phyloP scores from a whole-genome alignment of 1,284 basidiomycete species.

The Polyporus tsugae region DNA sequence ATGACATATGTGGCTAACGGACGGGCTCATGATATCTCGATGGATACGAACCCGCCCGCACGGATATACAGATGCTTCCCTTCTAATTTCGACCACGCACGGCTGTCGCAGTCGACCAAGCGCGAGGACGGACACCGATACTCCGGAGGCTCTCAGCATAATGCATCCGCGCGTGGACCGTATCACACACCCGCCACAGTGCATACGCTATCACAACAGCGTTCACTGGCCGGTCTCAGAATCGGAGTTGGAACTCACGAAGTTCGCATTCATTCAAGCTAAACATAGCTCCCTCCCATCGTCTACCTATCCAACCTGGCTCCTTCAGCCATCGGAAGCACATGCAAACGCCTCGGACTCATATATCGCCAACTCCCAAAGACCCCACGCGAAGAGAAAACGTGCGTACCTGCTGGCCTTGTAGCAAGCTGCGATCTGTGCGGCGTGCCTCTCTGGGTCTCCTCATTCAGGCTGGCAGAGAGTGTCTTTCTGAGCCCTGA shows the following conservation, averaged over 20 bases:
- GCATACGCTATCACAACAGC: neutral
- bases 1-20: slow-evolving; percentile 15
- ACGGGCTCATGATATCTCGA: neutral
- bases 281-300: neutral
- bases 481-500: neutral
- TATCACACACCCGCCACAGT: neutral
- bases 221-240: neutral
- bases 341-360: neutral
- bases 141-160: neutral
- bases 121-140: neutral
- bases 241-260: neutral
- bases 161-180: neutral
- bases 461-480: neutral
- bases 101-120: neutral
- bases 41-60: slow-evolving; percentile 14
- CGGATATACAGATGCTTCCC: neutral
- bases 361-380: neutral
- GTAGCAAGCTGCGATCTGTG: neutral
- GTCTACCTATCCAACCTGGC: neutral
- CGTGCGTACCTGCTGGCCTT: neutral
- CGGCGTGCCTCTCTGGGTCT: neutral
- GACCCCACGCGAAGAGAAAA: neutral
- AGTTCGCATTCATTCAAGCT: neutral
- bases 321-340: neutral
- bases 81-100: neutral